Conservation (phyloP, 345 rosid genomes). For the Eucalyptus dawsonii region DNA sequence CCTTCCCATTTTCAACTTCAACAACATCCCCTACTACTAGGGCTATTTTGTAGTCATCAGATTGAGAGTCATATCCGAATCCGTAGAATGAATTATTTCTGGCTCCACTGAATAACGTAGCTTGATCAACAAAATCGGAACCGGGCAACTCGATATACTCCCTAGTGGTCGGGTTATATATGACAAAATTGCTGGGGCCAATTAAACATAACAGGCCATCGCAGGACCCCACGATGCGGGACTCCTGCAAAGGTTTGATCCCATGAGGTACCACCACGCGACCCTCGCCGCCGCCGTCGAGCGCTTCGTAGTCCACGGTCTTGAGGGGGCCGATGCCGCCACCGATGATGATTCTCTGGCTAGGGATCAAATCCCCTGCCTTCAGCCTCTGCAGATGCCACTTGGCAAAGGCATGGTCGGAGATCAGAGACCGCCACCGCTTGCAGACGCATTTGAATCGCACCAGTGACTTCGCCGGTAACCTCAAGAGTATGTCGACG, state of each 20-base stretch:
- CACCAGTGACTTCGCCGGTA: not conserved
- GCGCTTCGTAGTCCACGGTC: not conserved
- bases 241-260: not conserved
- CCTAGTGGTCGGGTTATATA: not conserved
- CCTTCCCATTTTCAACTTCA: not conserved
- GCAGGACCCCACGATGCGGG: not conserved
- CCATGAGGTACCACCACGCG: not conserved
- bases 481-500: not conserved
- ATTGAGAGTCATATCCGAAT: not conserved
- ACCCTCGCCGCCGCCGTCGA: not conserved
- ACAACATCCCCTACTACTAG: not conserved
- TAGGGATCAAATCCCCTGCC: not conserved
- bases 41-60: not conserved
- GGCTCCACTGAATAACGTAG: too few species aligned
- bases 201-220: not conserved
- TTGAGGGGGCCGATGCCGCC: accelerated
- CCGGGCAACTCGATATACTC: not conserved
- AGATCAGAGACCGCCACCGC: not conserved
- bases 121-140: not conserved
- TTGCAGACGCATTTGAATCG: conserved; percentile 1
- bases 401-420: not conserved
- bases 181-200: not conserved
- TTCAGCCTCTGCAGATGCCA: not conserved
- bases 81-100: not conserved
- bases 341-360: not conserved